Evolutionary conservation across 495 filamentous ascomycete genomes (phyloP).

Genomic region (Hyaloscypha finlandica): DNA sequence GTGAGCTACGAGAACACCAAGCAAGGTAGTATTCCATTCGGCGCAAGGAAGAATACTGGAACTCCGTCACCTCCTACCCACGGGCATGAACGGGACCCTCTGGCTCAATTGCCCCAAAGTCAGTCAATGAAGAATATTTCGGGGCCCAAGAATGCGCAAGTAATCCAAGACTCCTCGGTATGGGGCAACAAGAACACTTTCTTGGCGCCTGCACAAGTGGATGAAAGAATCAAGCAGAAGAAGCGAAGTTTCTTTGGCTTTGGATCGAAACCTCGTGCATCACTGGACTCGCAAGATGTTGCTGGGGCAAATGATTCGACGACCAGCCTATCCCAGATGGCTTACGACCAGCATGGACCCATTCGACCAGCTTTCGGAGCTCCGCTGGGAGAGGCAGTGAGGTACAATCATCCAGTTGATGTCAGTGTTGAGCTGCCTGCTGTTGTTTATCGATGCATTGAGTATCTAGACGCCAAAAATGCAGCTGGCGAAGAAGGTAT

Average conservation of each 20-base stretch:
- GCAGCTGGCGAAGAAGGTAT: constrained; percentile 91
- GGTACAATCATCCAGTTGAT: constrained; percentile 72
- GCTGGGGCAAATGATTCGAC: constrained; percentile 38
- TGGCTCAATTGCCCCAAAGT: constrained; percentile 35
- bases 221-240: constrained; percentile 74
- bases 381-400: constrained; percentile 82
- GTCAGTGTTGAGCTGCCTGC: constrained; percentile 76
- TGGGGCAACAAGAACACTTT: constrained; percentile 76
- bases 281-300: constrained; percentile 35
- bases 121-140: constrained; percentile 69
- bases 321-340: constrained; percentile 38
- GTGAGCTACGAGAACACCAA: constrained; percentile 84
- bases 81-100: constrained; percentile 36
- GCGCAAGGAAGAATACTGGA: constrained; percentile 24
- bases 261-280: constrained; percentile 56
- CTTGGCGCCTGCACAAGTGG: constrained; percentile 42
- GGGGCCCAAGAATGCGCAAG: constrained; percentile 78
- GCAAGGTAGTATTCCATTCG: constrained; percentile 57
- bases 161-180: constrained; percentile 81
- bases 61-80: constrained; percentile 33
- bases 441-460: constrained; percentile 96
- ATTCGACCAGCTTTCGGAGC: constrained; percentile 83
- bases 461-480: constrained; percentile 84
- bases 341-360: constrained; percentile 52
- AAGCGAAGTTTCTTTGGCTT: constrained; percentile 97